phyloP scores from a whole-genome alignment of 2,329 filamentous ascomycete genomes.

The Neurospora sp. region DNA sequence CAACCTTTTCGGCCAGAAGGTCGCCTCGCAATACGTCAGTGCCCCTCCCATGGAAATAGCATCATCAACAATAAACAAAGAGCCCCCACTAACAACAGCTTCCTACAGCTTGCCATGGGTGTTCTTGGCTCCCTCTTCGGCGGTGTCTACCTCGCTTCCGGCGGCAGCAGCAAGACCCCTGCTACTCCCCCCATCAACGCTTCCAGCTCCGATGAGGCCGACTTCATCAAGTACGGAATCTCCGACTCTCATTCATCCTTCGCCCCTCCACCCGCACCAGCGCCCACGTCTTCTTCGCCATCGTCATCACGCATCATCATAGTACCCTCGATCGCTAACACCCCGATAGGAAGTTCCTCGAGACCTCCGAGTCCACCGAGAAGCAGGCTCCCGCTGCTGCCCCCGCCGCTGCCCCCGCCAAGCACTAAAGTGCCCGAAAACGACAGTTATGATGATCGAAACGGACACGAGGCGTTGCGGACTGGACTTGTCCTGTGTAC shows the following conservation, averaged over 20 bases:
- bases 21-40: constrained; percentile 54
- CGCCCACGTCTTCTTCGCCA: neutral
- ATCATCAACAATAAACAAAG: constrained; percentile 1
- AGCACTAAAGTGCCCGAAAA: constrained; percentile 26
- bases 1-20: constrained; percentile 47
- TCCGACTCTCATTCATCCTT: constrained; percentile 7
- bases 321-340: constrained; percentile 8
- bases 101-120: constrained; percentile 44
- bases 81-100: constrained; percentile 10
- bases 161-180: constrained; percentile 33
- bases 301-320: neutral
- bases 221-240: constrained; percentile 52
- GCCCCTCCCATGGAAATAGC: constrained; percentile 1
- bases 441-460: constrained; percentile 2
- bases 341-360: constrained; percentile 35
- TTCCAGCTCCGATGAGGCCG: constrained; percentile 51
- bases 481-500: constrained; percentile 16
- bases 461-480: constrained; percentile 4
- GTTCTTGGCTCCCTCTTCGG: constrained; percentile 43
- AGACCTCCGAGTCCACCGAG: constrained; percentile 31
- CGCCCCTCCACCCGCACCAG: neutral
- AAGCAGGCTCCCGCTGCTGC: constrained; percentile 23
- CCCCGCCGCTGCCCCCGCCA: constrained; percentile 16
- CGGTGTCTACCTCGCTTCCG: constrained; percentile 34
- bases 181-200: constrained; percentile 52